Conservation (phyloP, 176 grass and related monocot genomes). For the Aegilops tauschii region DNA sequence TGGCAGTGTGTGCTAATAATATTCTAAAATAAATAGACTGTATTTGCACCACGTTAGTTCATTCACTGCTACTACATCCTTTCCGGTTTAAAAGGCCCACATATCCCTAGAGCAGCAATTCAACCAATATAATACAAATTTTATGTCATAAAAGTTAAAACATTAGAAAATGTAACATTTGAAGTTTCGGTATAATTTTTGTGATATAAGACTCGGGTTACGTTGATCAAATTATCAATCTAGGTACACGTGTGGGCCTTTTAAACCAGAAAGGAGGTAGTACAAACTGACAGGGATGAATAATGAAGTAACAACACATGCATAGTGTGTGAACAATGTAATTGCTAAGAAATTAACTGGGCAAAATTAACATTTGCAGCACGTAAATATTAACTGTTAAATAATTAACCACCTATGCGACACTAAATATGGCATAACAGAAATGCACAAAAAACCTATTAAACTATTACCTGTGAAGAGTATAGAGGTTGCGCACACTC, state of each 20-base stretch:
- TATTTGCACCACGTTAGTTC: not conserved
- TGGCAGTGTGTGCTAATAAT: not conserved
- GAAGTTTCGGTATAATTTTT: too few relatives aligned
- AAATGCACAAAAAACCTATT: not conserved
- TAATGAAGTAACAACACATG: not conserved
- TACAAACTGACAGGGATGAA: not conserved
- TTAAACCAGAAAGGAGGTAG: too few relatives aligned
- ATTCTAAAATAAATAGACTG: not conserved
- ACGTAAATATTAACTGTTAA: not conserved
- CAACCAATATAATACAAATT: too few relatives aligned
- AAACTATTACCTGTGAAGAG: conserved; percentile 69
- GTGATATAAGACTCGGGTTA: too few relatives aligned
- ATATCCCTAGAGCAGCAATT: too few relatives aligned
- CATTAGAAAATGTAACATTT: too few relatives aligned
- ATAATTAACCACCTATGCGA: not conserved
- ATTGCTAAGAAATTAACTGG: conserved; percentile 11
- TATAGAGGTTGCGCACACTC: conserved; percentile 72
- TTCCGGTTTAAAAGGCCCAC: too few relatives aligned
- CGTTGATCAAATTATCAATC: too few relatives aligned
- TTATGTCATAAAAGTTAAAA: too few relatives aligned
- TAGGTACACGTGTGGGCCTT: too few relatives aligned
- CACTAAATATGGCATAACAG: conserved; percentile 6
- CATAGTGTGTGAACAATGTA: not conserved
- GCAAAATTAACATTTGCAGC: not conserved
- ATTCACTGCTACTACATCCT: not conserved